A percentile compares a stretch with the other conserved stretches of the same genome.
These are phyloP conservation scores for Russula ochroleuca DNA, from an alignment of 768 basidiomycete species.

Conservation along the genomic window DNA sequence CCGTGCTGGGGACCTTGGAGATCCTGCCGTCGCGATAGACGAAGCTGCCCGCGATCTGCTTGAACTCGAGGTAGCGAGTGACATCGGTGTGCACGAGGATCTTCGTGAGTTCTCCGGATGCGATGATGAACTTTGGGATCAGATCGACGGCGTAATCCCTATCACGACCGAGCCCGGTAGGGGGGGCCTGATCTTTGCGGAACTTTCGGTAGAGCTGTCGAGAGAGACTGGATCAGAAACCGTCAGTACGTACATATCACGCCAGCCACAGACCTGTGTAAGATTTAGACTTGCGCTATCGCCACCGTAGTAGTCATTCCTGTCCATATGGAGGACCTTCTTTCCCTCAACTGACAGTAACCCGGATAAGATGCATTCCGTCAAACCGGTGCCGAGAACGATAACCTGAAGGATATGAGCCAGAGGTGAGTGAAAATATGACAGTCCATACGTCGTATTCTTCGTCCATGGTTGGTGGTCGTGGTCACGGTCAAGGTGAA, in stretches of 20 bases:
- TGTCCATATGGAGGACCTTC: slow-evolving; percentile 98
- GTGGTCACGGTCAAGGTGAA: slow-evolving; percentile 29
- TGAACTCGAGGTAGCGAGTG: slow-evolving; percentile 98
- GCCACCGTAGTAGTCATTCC: slow-evolving; percentile 98
- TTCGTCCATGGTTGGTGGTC: slow-evolving; percentile 80
- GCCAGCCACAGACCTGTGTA: slow-evolving; percentile 67
- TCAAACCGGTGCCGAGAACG: slow-evolving; percentile 94
- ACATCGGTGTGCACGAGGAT: slow-evolving; percentile 99
- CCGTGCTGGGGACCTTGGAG: slow-evolving; percentile 95
- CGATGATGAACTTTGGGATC: slow-evolving; percentile 98
- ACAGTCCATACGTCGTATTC: slow-evolving; percentile 78
- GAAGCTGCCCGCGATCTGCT: slow-evolving; percentile 98
- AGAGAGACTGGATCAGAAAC: slow-evolving; percentile 20
- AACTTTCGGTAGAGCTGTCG: slow-evolving; percentile 92
- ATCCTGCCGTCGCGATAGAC: slow-evolving; percentile 96
- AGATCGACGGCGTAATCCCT: slow-evolving; percentile 98
- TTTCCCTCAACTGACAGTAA: slow-evolving; percentile 98
- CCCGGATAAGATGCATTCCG: slow-evolving; percentile 97
- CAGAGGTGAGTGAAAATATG: background rate
- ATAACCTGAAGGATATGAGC: slow-evolving; percentile 53
- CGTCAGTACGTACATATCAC: slow-evolving; percentile 6
- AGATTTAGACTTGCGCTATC: slow-evolving; percentile 96
- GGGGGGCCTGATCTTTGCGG: slow-evolving; percentile 68
- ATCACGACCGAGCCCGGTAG: slow-evolving; percentile 87
- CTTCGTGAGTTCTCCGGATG: slow-evolving; percentile 93